phyloP scores from a whole-genome alignment of 805 yeast species.

The Candida wancherniae region DNA sequence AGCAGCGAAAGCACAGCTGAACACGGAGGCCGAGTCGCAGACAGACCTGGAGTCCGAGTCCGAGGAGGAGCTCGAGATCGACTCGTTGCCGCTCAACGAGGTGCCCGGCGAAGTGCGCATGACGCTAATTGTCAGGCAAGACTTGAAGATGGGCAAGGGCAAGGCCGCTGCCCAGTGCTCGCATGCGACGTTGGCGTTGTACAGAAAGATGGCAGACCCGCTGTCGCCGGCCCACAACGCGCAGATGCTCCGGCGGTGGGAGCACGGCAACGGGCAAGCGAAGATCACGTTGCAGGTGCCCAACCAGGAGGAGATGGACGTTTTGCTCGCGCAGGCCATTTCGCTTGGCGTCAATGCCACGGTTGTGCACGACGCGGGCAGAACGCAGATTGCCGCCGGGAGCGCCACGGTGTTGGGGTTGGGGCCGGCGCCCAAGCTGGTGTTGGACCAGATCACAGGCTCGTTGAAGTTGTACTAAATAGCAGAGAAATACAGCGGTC shows the following conservation, averaged over 20 bases:
- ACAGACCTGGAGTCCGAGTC: conserved; percentile 25
- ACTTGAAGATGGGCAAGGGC: conserved; percentile 89
- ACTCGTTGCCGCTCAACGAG: conserved; percentile 56
- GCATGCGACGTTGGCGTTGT: conserved; percentile 94
- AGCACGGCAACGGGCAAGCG: conserved; percentile 77
- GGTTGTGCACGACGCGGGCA: conserved; percentile 91
- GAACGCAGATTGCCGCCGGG: conserved; percentile 95
- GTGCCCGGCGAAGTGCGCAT: conserved; percentile 77
- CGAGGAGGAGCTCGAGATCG: conserved; percentile 54
- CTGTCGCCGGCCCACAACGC: conserved; percentile 55
- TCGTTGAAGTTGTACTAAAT: conserved; percentile 64
- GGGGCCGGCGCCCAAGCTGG: conserved; percentile 90
- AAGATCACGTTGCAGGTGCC: conserved; percentile 81
- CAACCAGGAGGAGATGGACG: conserved; percentile 65
- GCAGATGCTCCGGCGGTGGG: conserved; percentile 69
- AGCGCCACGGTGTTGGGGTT: conserved; percentile 93
- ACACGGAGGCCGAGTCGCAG: conserved; percentile 12
- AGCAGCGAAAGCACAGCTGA: neutral
- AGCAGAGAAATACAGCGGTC: neutral
- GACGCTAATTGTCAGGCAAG: conserved; percentile 86
- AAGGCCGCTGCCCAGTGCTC: conserved; percentile 97
- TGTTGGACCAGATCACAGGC: conserved; percentile 78
- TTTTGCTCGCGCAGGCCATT: conserved; percentile 74
- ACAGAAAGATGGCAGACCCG: conserved; percentile 57
- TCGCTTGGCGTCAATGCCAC: conserved; percentile 73